phyloP scores from a whole-genome alignment of 306 rosid species.

The Heteromeles arbutifolia region DNA sequence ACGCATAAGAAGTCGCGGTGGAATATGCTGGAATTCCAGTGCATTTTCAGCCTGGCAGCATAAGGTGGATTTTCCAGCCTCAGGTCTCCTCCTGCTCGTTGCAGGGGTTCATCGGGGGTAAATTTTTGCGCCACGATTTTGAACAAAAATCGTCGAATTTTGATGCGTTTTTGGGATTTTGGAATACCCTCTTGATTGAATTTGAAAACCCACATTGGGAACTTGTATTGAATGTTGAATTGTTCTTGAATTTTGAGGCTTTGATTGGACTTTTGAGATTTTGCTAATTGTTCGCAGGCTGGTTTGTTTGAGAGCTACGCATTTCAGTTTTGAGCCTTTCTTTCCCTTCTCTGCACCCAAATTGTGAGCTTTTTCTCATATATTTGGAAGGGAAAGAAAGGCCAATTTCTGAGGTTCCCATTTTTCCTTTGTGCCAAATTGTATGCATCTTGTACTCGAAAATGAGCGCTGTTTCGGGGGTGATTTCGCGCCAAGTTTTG shows the following conservation, averaged over 20 bases:
- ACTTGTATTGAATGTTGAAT: background rate
- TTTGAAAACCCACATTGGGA: constrained; percentile 10
- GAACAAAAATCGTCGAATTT: constrained; percentile 2
- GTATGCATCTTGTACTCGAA: constrained; percentile 5
- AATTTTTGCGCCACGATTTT: background rate
- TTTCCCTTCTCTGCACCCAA: constrained; percentile 50
- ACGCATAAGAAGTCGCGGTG: constrained; percentile 10
- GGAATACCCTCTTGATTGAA: background rate
- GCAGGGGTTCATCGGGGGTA: constrained; percentile 33
- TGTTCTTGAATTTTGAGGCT: background rate
- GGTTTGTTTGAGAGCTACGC: constrained; percentile 25
- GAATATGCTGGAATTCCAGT: constrained; percentile 28
- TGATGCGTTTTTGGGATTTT: constrained; percentile 5
- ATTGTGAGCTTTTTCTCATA: constrained; percentile 19
- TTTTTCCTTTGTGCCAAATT: background rate
- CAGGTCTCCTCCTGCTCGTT: constrained; percentile 10
- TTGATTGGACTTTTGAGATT: constrained; percentile 13
- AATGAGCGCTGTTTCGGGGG: constrained; percentile 70
- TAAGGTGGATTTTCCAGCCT: constrained; percentile 30
- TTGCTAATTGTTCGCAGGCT: constrained; percentile 30
- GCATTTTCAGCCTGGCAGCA: constrained; percentile 15
- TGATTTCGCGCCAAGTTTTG: constrained; percentile 82
- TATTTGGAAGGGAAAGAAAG: constrained; percentile 62
- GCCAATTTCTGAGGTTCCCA: constrained; percentile 14
- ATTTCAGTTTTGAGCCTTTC: constrained; percentile 35